Percentiles rank a stretch among this genome's conserved stretches.
Conservation (phyloP, 2,329 filamentous ascomycete genomes). For the Bisporella sp. region DNA sequence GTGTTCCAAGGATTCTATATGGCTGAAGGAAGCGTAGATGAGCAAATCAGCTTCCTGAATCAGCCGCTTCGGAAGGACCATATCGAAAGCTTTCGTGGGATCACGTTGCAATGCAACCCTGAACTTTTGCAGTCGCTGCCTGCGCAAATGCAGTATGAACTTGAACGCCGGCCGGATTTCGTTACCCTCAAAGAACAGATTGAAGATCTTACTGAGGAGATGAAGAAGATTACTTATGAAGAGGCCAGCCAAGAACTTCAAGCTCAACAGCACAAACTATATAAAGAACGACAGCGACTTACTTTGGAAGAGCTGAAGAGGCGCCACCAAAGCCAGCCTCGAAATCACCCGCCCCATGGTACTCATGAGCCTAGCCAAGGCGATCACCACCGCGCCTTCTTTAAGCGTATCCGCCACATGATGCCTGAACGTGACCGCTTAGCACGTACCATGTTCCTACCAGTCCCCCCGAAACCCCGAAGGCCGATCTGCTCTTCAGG, state of each 20-base stretch:
- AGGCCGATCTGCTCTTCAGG: no score
- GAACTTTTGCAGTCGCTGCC: neutral
- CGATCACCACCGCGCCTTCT: neutral
- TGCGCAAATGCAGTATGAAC: neutral
- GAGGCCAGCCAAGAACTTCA: neutral
- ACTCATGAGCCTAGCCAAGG: neutral
- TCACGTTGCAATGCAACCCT: constrained; percentile 1
- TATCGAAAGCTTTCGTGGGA: constrained; percentile 3
- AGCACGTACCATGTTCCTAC: neutral
- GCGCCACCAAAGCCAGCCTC: neutral
- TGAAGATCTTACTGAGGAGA: neutral
- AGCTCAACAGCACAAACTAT: neutral
- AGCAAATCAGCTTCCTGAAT: neutral
- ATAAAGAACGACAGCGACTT: neutral
- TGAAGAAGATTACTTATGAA: neutral
- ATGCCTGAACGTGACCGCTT: neutral
- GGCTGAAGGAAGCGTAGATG: neutral
- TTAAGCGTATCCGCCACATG: neutral
- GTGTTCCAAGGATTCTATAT: neutral
- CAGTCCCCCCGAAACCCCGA: no score
- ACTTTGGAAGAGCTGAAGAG: neutral
- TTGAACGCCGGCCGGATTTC: neutral
- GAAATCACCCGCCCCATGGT: neutral
- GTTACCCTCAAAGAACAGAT: neutral
- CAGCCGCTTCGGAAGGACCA: neutral